Percentiles rank a stretch among this genome's conserved stretches.
phyloP scores from a whole-genome alignment of 116 monocot species.

The Iris pallida region DNA sequence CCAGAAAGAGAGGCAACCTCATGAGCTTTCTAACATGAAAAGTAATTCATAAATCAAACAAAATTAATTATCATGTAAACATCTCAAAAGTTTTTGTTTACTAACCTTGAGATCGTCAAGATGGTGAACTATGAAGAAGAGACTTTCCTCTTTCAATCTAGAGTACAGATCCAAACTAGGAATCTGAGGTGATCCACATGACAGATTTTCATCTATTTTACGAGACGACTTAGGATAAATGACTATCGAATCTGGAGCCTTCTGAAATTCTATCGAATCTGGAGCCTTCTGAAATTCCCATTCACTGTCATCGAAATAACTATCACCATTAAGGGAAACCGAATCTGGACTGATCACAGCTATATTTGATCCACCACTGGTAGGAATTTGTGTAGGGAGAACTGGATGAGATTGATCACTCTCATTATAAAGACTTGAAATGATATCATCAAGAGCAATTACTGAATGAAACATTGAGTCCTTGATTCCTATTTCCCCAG shows the following conservation, averaged over 20 bases:
- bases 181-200: constrained; percentile 2
- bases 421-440: constrained; percentile 5
- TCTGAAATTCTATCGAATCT: constrained; percentile 2
- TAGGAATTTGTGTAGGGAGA: neutral
- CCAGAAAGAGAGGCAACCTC: constrained; percentile 24
- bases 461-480: neutral
- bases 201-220: constrained; percentile 10
- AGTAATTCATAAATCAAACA: constrained; percentile 2
- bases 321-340: neutral
- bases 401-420: neutral
- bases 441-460: neutral
- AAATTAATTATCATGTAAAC: neutral
- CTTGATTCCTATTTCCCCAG: neutral
- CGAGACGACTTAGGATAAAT: constrained; percentile 16
- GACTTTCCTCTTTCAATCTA: constrained; percentile 28
- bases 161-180: constrained; percentile 22
- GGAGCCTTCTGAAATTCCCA: neutral
- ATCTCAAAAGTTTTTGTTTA: neutral
- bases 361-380: neutral
- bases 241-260: neutral
- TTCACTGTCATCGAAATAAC: neutral
- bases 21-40: constrained; percentile 28
- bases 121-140: constrained; percentile 24
- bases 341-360: neutral
- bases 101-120: constrained; percentile 39